Conservation (phyloP, 106 monocot genomes). For the Allium cepa region DNA sequence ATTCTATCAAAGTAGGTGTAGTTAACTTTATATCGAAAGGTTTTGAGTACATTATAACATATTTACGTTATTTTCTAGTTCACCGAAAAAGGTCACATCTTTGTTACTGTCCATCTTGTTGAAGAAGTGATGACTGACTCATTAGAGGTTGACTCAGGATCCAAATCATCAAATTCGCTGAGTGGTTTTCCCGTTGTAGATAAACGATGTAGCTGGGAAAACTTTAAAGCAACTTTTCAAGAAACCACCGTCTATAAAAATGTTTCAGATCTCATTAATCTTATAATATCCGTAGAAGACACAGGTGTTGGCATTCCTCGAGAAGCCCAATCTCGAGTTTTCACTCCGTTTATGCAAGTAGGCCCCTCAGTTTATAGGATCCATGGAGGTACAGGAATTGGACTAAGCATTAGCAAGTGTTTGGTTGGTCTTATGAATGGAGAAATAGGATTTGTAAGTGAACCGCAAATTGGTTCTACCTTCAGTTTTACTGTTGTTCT, state of each 20-base stretch:
- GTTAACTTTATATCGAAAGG: neutral
- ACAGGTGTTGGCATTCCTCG: slow-evolving; percentile 91
- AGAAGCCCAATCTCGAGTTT: slow-evolving; percentile 92
- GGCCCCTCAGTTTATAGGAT: slow-evolving; percentile 89
- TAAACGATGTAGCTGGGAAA: slow-evolving; percentile 61
- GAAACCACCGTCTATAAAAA: slow-evolving; percentile 22
- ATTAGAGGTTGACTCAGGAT: slow-evolving; percentile 36
- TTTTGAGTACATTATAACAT: slow-evolving; percentile 5
- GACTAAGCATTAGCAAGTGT: slow-evolving; percentile 94
- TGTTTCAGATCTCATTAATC: slow-evolving; percentile 55
- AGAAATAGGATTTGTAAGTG: slow-evolving; percentile 92
- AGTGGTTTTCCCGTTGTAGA: slow-evolving; percentile 68
- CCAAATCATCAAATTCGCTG: slow-evolving; percentile 30
- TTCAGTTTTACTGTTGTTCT: slow-evolving; percentile 83
- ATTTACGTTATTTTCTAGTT: slow-evolving; percentile 38
- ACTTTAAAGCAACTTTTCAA: slow-evolving; percentile 40
- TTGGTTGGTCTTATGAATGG: slow-evolving; percentile 97
- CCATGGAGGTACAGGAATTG: slow-evolving; percentile 97
- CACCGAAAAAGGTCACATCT: slow-evolving; percentile 95
- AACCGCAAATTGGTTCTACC: slow-evolving; percentile 73
- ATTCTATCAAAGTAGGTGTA: slow-evolving; percentile 83
- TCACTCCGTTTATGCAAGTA: slow-evolving; percentile 99
- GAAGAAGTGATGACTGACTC: slow-evolving; percentile 58
- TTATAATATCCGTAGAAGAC: slow-evolving; percentile 95
- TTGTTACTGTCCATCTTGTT: slow-evolving; percentile 76